phyloP scores from a whole-genome alignment of 2,329 filamentous ascomycete genomes.

The Podosphaera xanthii region DNA sequence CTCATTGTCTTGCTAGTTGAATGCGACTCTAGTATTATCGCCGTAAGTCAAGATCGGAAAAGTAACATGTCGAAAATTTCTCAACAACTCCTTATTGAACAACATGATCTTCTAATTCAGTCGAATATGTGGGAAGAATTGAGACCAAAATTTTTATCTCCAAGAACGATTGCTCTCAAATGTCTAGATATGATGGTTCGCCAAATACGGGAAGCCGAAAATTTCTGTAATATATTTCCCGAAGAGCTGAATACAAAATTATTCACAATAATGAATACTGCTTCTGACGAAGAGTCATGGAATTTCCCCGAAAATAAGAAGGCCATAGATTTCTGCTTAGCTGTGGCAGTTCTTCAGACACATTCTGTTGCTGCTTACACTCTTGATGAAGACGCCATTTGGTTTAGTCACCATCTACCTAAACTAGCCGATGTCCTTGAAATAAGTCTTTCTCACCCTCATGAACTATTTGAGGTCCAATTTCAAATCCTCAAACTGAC shows the following conservation, averaged over 20 bases:
- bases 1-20: conserved; percentile 33
- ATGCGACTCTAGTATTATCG: conserved; percentile 29
- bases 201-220: conserved; percentile 25
- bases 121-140: conserved; percentile 37
- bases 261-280: conserved; percentile 21
- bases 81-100: conserved; percentile 28
- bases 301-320: conserved; percentile 7
- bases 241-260: conserved; percentile 24
- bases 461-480: conserved; percentile 17
- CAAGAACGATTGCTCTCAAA: conserved; percentile 39
- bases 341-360: conserved; percentile 30
- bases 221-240: conserved; percentile 26
- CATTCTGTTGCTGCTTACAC: conserved; percentile 27
- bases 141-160: conserved; percentile 29
- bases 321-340: conserved; percentile 19
- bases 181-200: conserved; percentile 34
- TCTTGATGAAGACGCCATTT: conserved; percentile 20
- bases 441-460: conserved; percentile 17
- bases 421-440: conserved; percentile 26
- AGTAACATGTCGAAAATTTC: conserved; percentile 46
- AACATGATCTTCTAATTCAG: conserved; percentile 29
- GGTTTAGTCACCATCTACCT: conserved; percentile 27
- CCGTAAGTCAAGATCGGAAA: conserved; percentile 38
- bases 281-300: conserved; percentile 10
- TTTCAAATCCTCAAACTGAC: conserved; percentile 37